Conservation (phyloP, 257 asterid genomes). For the Nicotiana attenuata region DNA sequence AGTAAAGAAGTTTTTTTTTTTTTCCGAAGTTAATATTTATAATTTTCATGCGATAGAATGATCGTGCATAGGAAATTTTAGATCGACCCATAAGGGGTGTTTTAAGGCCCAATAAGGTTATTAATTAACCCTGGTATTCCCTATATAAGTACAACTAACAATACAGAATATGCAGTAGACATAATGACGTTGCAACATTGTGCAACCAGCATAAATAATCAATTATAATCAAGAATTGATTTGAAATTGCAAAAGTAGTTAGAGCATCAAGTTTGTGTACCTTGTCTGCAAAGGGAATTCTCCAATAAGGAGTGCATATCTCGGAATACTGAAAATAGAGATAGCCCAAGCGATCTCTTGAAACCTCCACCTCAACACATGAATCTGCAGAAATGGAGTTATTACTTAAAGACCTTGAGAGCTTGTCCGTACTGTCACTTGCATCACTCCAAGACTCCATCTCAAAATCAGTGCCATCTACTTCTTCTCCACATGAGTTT, state of each 20-base stretch:
- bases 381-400: slow-evolving; percentile 16
- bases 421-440: slow-evolving; percentile 15
- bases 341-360: slow-evolving; percentile 16
- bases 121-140: no score
- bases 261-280: neutral
- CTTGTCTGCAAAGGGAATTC: slow-evolving; percentile 26
- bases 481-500: neutral
- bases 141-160: no score
- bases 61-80: no score
- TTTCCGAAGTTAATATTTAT: no score
- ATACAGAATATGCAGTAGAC: no score
- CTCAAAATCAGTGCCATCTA: neutral
- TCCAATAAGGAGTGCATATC: slow-evolving; percentile 21
- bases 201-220: neutral
- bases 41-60: no score
- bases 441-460: slow-evolving; percentile 13
- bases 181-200: no score
- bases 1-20: no score
- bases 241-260: neutral
- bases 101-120: no score
- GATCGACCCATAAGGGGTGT: no score
- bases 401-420: slow-evolving; percentile 20
- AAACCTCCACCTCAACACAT: slow-evolving; percentile 3
- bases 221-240: neutral
- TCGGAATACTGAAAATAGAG: slow-evolving; percentile 26